Base-by-base conservation (phyloP, 805 yeast species). In the Candida insectorum region DNA sequence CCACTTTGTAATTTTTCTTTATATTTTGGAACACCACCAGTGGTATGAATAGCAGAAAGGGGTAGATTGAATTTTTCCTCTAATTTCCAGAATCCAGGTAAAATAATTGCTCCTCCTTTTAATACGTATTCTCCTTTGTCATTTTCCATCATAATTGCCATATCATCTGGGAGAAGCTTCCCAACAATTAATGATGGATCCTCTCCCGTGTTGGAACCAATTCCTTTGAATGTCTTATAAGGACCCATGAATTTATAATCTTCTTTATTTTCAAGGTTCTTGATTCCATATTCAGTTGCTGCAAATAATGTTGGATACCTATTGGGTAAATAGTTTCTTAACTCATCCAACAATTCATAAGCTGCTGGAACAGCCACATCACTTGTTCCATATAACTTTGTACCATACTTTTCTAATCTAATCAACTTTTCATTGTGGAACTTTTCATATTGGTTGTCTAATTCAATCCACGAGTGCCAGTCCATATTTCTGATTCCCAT, bases 51-150 rank as follows among this genome's bases (percentile, higher is more conserved):
- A 16, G 65, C 68, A 24, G 70, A 59, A 27, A 80, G 55, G 12
- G 82, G 77, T 56, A 72, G 55, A 35, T 75, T 68, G 20, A 72
- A 49, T 51, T 81, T 81, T 47, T 81, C 86, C 33, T 58, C 66
- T 26, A 81, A 65, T 49, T 84, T 64, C 86, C 86, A 80, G 53
- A 79, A 81, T 0, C 81, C 86, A 3, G 87, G 81, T 28, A 80
- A 62, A 48, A 77, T 60, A 31, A 80, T 75, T 4, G 81, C 74
- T 2, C 85, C 87, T 18, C 75, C 79, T 45, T 71, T 73, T 34
- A 80, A 60, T 21, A 59, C 58, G 48, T 77, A 79, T 33, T 73
- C 69, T 6, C 84, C 85, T 24, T 77, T 67, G 15, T 64, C 67
- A 31, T 66, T 62, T 46, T 81, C 86, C 32, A 78, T 56, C 82